phyloP scores from a whole-genome alignment of 2,329 filamentous ascomycete genomes.

The Rutstroemia sp. region DNA sequence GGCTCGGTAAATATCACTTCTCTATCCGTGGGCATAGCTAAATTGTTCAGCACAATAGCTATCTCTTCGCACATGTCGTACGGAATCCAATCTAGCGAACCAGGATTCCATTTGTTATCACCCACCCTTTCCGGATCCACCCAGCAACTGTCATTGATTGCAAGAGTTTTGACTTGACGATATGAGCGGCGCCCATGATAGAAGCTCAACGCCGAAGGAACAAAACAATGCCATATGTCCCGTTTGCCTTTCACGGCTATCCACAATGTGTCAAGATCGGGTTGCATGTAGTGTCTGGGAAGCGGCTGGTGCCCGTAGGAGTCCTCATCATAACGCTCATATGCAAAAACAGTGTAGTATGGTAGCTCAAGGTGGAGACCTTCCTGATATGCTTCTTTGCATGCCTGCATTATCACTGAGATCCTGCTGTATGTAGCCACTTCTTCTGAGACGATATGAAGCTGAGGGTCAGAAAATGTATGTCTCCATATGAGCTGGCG shows the following conservation, averaged over 20 bases:
- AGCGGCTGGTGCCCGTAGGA: neutral
- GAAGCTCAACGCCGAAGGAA: neutral
- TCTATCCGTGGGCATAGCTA: neutral
- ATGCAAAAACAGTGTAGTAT: neutral
- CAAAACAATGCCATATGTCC: neutral
- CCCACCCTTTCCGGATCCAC: neutral
- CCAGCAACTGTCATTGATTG: neutral
- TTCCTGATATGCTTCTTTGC: neutral
- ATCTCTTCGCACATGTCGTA: neutral
- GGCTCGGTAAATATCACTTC: neutral
- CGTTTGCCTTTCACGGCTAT: neutral
- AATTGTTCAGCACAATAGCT: neutral
- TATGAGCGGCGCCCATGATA: neutral
- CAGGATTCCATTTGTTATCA: neutral
- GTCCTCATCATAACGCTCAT: neutral
- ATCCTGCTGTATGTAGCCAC: neutral
- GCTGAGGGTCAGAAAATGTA: neutral
- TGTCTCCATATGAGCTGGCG: neutral
- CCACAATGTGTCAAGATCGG: neutral
- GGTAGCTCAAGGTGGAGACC: neutral
- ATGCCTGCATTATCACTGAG: neutral
- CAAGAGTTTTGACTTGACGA: neutral
- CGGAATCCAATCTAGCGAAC: neutral
- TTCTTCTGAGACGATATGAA: neutral
- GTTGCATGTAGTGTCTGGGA: conserved; percentile 3